Percentiles rank a stretch among this genome's conserved stretches.
These are phyloP conservation scores for Delonix regia DNA, from an alignment of 306 rosid species.

Conservation along the genomic window DNA sequence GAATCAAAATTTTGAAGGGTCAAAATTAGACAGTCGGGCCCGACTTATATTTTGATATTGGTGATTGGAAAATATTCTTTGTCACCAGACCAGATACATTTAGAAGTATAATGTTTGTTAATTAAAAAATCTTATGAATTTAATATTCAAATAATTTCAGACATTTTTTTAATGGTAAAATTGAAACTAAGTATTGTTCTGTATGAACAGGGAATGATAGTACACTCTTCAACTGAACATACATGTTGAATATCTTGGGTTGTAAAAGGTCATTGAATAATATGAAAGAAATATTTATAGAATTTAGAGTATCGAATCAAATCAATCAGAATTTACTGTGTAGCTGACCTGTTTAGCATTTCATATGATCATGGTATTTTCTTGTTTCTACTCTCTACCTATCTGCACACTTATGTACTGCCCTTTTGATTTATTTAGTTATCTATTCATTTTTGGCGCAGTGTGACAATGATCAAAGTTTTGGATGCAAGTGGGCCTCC, in stretches of 20 bases:
- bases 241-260: conserved; percentile 8
- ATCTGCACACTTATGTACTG: background rate
- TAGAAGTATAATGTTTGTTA: background rate
- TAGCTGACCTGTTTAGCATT: conserved; percentile 20
- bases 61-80: background rate
- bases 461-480: conserved; percentile 79
- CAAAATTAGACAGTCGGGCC: background rate
- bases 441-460: conserved; percentile 41
- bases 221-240: background rate
- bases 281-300: background rate
- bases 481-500: conserved; percentile 99
- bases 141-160: conserved; percentile 24
- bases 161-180: background rate
- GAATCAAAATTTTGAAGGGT: conserved; percentile 23
- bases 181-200: conserved; percentile 18
- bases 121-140: conserved; percentile 26
- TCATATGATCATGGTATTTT: conserved; percentile 17
- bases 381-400: conserved; percentile 8
- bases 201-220: background rate
- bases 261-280: conserved; percentile 9
- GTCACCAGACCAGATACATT: background rate
- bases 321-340: conserved; percentile 24
- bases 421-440: conserved; percentile 26
- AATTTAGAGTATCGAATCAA: conserved; percentile 6
- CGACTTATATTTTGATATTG: too few species aligned